phyloP scores from a whole-genome alignment of 805 yeast genomes.

The Zygosaccharomyces bisporus region DNA sequence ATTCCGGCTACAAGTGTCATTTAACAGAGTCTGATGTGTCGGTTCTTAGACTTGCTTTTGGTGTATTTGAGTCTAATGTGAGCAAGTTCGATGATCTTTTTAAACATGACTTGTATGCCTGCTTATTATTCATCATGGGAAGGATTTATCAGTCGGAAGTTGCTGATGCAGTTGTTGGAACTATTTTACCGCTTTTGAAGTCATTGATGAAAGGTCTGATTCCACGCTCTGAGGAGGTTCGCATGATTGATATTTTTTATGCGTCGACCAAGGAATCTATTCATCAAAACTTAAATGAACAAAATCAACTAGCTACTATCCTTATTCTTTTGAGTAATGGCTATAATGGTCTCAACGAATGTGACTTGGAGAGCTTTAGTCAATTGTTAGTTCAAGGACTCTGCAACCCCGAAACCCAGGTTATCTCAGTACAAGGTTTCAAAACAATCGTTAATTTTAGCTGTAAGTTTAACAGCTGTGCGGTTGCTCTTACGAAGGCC shows the following conservation, averaged over 20 bases:
- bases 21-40: slow-evolving; percentile 35
- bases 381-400: slow-evolving; percentile 38
- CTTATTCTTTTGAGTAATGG: slow-evolving; percentile 42
- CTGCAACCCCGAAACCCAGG: slow-evolving; percentile 34
- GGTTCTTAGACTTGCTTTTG: slow-evolving; percentile 47
- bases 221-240: slow-evolving; percentile 27
- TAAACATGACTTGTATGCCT: slow-evolving; percentile 64
- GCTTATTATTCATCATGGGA: slow-evolving; percentile 61
- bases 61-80: slow-evolving; percentile 58
- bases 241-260: slow-evolving; percentile 38
- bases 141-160: slow-evolving; percentile 46
- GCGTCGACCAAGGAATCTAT: slow-evolving; percentile 33
- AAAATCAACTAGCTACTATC: slow-evolving; percentile 42
- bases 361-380: slow-evolving; percentile 39
- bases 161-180: slow-evolving; percentile 46
- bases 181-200: slow-evolving; percentile 50
- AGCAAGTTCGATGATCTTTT: slow-evolving; percentile 63
- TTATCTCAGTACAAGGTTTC: slow-evolving; percentile 56
- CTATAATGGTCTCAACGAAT: slow-evolving; percentile 31
- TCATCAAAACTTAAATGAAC: slow-evolving; percentile 22
- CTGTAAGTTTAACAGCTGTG: slow-evolving; percentile 30
- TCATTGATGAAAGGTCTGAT: slow-evolving; percentile 38
- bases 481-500: slow-evolving; percentile 41
- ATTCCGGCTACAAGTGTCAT: background rate
- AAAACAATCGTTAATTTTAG: slow-evolving; percentile 46